Percentiles rank a stretch among this genome's conserved stretches.
These are phyloP conservation scores for Pseudogymnoascus sp. DNA, from an alignment of 2,329 filamentous ascomycete genomes.

Conservation along the genomic window DNA sequence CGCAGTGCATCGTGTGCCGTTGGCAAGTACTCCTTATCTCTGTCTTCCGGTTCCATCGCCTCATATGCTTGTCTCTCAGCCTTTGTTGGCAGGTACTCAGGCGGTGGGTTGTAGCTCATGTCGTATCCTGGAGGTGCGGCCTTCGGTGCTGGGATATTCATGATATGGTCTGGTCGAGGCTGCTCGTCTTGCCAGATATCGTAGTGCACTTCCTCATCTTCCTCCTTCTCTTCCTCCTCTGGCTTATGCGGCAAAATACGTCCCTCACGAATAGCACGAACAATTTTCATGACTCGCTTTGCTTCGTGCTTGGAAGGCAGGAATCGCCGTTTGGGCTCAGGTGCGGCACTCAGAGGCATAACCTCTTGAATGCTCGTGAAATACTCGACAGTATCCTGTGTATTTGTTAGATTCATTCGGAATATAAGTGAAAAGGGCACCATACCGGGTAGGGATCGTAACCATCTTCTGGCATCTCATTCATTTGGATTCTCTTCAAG, in stretches of 20 bases:
- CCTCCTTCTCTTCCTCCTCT: conserved; percentile 61
- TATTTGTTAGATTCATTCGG: conserved; percentile 18
- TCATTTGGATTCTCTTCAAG: conserved; percentile 78
- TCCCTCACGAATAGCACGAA: conserved; percentile 89
- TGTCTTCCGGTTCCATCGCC: conserved; percentile 77
- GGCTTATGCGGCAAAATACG: conserved; percentile 86
- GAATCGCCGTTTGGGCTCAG: conserved; percentile 92
- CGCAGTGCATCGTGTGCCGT: conserved; percentile 75
- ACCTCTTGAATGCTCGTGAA: conserved; percentile 85
- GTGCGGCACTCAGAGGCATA: conserved; percentile 91
- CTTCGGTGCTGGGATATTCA: conserved; percentile 94
- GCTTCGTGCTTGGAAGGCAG: conserved; percentile 95
- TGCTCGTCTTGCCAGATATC: conserved; percentile 95
- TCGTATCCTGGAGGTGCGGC: conserved; percentile 88
- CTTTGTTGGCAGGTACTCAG: conserved; percentile 83
- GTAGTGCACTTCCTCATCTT: conserved; percentile 61
- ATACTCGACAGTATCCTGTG: conserved; percentile 76
- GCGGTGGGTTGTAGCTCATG: conserved; percentile 91
- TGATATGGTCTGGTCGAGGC: conserved; percentile 71
- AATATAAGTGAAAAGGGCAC: conserved; percentile 9
- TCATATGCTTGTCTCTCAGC: conserved; percentile 83
- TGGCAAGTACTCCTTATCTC: conserved; percentile 82
- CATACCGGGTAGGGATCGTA: conserved; percentile 85
- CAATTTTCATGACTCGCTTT: conserved; percentile 94
- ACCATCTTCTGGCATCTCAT: conserved; percentile 77